Conservation (phyloP, 2,329 filamentous ascomycete genomes). For the Trichoderma gracile region DNA sequence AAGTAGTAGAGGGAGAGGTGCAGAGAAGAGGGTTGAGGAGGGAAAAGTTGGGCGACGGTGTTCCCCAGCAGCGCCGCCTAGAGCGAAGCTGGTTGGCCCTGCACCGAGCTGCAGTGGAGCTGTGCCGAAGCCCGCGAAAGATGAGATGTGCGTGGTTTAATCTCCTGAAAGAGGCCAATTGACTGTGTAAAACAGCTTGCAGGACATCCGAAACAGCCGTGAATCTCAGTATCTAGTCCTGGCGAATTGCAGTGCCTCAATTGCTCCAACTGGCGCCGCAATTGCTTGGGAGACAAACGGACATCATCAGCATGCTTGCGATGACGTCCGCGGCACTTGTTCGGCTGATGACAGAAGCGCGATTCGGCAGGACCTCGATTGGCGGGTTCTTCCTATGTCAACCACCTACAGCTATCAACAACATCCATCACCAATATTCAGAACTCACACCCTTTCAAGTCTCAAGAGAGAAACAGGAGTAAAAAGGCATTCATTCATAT, state of each 20-base stretch:
- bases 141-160: slow-evolving; percentile 7
- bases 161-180: neutral
- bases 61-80: slow-evolving; percentile 20
- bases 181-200: neutral
- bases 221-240: too few species aligned
- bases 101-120: slow-evolving; percentile 13
- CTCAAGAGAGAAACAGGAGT: neutral
- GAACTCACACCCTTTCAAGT: too few species aligned
- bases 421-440: too few species aligned
- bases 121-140: neutral
- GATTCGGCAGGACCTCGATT: too few species aligned
- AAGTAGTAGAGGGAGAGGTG: too few species aligned
- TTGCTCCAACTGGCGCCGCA: too few species aligned
- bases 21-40: neutral
- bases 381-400: too few species aligned
- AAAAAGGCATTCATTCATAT: slow-evolving; percentile 16
- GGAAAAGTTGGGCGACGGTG: slow-evolving; percentile 20
- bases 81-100: slow-evolving; percentile 19
- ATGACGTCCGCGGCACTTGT: slow-evolving; percentile 1
- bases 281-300: too few species aligned
- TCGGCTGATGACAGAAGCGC: too few species aligned
- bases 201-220: slow-evolving; percentile 12
- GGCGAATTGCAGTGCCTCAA: too few species aligned
- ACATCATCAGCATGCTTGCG: neutral
- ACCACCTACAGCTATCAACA: too few species aligned